Percentiles rank a stretch among this genome's conserved stretches.
These are phyloP conservation scores for Lactarius akahatsu DNA, from an alignment of 768 basidiomycete species.

Conservation along the genomic window DNA sequence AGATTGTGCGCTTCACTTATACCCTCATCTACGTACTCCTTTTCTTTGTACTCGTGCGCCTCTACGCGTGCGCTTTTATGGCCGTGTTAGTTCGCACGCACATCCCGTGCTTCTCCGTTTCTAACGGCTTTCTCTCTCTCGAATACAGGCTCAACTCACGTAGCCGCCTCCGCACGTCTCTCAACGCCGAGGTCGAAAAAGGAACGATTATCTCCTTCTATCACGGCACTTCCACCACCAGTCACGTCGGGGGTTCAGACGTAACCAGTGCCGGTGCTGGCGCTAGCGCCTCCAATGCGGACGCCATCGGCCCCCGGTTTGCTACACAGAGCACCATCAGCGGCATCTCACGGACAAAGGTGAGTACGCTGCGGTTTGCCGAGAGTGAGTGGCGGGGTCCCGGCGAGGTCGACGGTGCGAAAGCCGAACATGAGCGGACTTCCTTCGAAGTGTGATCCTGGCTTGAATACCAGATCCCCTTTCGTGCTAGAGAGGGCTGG, in stretches of 20 bases:
- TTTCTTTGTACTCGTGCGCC: slow-evolving; percentile 7
- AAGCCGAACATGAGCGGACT: not conserved
- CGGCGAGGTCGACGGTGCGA: not conserved
- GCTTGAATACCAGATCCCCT: not conserved
- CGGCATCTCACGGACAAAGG: not conserved
- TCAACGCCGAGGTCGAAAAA: not conserved
- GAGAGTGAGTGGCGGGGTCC: not conserved
- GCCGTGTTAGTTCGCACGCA: not conserved
- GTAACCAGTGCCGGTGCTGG: not conserved
- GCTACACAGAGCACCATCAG: not conserved
- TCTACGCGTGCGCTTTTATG: slow-evolving; percentile 12
- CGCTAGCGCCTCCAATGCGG: not conserved
- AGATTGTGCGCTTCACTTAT: not conserved
- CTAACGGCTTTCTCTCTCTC: not conserved
- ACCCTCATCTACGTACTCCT: slow-evolving; percentile 9
- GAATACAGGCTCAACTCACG: slow-evolving; percentile 11
- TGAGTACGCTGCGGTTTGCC: not conserved
- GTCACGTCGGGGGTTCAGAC: not conserved
- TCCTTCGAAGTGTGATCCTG: not conserved
- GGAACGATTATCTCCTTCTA: not conserved
- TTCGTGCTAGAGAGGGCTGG: not conserved
- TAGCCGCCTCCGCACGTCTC: slow-evolving; percentile 5
- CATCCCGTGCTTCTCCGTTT: not conserved
- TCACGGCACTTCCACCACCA: not conserved
- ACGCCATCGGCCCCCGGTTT: not conserved